phyloP scores from a whole-genome alignment of 2,329 filamentous ascomycete species.

The Fonsecaea pedrosoi region DNA sequence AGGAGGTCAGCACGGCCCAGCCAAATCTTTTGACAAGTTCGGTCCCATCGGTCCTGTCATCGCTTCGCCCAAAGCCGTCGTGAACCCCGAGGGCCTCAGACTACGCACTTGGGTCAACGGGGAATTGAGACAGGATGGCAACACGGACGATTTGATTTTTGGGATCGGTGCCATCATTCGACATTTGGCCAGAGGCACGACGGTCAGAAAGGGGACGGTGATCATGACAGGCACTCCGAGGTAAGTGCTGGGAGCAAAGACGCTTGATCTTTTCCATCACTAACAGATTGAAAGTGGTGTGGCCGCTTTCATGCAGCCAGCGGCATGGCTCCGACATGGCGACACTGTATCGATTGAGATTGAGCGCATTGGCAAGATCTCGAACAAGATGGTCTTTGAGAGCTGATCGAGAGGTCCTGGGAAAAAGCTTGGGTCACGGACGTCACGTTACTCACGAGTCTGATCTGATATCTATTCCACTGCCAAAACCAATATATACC shows the following conservation, averaged over 20 bases:
- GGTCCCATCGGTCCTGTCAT: slow-evolving; percentile 61
- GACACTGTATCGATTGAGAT: slow-evolving; percentile 56
- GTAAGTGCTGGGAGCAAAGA: slow-evolving; percentile 23
- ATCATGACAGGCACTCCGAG: slow-evolving; percentile 51
- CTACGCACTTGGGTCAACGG: slow-evolving; percentile 47
- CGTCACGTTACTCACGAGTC: too few relatives aligned
- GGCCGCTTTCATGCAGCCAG: slow-evolving; percentile 50
- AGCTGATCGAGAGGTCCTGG: not conserved
- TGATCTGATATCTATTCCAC: not conserved
- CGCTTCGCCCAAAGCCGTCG: slow-evolving; percentile 45
- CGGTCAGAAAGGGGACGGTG: slow-evolving; percentile 46
- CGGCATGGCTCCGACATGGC: slow-evolving; percentile 46
- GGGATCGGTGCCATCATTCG: slow-evolving; percentile 45
- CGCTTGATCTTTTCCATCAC: not conserved
- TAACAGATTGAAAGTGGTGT: slow-evolving; percentile 44
- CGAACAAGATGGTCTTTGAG: slow-evolving; percentile 43
- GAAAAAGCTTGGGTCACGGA: not conserved
- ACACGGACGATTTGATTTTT: slow-evolving; percentile 49
- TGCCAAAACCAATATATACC: too few relatives aligned
- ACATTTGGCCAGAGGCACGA: slow-evolving; percentile 48
- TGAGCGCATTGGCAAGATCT: slow-evolving; percentile 57
- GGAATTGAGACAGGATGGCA: slow-evolving; percentile 46
- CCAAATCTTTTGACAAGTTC: slow-evolving; percentile 62
- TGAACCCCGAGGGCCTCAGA: slow-evolving; percentile 43
- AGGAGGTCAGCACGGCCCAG: slow-evolving; percentile 26